Conservation (phyloP, 257 asterid genomes). For the Leonotis leonurus region DNA sequence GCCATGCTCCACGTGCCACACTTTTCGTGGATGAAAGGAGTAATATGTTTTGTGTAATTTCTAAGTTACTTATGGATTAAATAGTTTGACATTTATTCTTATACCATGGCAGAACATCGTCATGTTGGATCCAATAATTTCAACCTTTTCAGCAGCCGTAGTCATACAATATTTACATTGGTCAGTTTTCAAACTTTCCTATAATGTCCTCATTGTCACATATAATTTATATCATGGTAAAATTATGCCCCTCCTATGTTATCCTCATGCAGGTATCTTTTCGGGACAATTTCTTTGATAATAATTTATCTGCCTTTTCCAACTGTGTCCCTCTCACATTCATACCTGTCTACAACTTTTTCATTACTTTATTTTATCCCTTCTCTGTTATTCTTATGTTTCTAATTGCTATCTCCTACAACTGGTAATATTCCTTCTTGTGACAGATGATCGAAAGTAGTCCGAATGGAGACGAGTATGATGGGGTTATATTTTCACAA, state of each 20-base stretch:
- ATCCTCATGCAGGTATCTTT: not conserved
- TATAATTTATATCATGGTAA: not conserved
- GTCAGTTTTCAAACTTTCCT: conserved; percentile 37
- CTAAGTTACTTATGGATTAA: conserved; percentile 3
- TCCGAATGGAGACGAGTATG: conserved; percentile 90
- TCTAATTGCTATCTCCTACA: not conserved
- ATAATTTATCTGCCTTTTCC: not conserved
- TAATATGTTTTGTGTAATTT: not conserved
- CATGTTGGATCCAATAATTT: conserved; percentile 98
- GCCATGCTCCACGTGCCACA: no score
- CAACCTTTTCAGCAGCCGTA: conserved; percentile 98
- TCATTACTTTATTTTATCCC: not conserved
- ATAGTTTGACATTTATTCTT: conserved; percentile 19
- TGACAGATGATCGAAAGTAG: conserved; percentile 97
- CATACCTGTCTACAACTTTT: not conserved
- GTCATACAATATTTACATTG: conserved; percentile 97
- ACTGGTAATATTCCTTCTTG: conserved; percentile 6
- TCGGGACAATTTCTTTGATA: not conserved
- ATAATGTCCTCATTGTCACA: conserved; percentile 4
- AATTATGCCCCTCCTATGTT: not conserved
- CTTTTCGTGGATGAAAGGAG: not conserved
- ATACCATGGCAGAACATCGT: conserved; percentile 82
- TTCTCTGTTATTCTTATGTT: not conserved
- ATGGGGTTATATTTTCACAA: conserved; percentile 94
- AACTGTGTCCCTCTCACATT: not conserved